Evolutionary conservation across 805 yeast species (phyloP).

Genomic region (Metschnikowia dekortorum): DNA sequence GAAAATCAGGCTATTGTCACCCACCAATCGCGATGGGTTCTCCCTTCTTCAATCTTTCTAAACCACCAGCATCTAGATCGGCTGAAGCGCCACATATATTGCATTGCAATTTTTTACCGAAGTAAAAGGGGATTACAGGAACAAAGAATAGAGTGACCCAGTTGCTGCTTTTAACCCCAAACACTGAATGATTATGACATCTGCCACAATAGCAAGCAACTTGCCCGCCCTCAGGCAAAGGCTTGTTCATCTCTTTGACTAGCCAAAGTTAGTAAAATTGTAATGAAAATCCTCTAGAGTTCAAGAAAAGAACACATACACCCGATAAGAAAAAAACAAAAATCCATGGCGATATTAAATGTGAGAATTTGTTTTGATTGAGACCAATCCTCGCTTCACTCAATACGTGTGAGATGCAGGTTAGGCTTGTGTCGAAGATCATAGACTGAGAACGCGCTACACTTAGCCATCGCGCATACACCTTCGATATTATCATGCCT

Average conservation of each 20-base stretch:
- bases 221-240: conserved; percentile 13
- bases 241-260: conserved; percentile 16
- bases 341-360: conserved; percentile 10
- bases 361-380: too few species aligned
- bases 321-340: conserved; percentile 17
- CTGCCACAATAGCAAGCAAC: conserved; percentile 44
- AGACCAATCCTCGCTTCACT: too few species aligned
- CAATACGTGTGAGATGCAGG: too few species aligned
- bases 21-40: conserved; percentile 17
- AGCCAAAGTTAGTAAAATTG: conserved; percentile 6
- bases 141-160: conserved; percentile 32
- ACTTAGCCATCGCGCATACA: too few species aligned
- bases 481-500: background rate
- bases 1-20: background rate
- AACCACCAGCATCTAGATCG: conserved; percentile 14
- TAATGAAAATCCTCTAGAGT: background rate
- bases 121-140: conserved; percentile 16
- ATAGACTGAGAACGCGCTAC: too few species aligned
- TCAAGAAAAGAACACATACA: conserved; percentile 10
- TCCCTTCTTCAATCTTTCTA: conserved; percentile 12
- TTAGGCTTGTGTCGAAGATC: too few species aligned
- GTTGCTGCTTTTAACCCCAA: conserved; percentile 49
- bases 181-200: conserved; percentile 54
- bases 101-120: conserved; percentile 12
- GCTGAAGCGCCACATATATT: conserved; percentile 19